phyloP scores from a whole-genome alignment of 176 grass and related monocot species.

The Rhynchospora breviuscula region DNA sequence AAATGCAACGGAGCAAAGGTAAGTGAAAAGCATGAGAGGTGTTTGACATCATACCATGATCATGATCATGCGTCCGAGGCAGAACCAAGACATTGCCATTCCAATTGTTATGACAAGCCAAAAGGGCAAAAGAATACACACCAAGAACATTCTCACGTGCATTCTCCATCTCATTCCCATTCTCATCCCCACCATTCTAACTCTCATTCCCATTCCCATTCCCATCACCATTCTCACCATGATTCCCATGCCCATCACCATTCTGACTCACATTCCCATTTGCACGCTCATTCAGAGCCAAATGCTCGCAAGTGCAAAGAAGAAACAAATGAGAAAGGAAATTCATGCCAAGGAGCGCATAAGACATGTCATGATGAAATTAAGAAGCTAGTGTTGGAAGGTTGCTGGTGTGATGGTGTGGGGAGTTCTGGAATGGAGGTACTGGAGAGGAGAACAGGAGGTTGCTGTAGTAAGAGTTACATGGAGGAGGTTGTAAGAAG shows the following conservation, averaged over 20 bases:
- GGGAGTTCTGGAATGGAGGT: slow-evolving; percentile 38
- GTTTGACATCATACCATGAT: slow-evolving; percentile 10
- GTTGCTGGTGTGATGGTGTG: slow-evolving; percentile 25
- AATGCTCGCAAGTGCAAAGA: background rate
- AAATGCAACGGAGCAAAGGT: slow-evolving; percentile 26
- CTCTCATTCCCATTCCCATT: background rate
- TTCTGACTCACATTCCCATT: background rate
- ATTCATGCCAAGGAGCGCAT: background rate
- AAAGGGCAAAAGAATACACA: background rate
- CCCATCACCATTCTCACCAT: background rate
- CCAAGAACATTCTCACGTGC: background rate
- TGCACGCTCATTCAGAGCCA: background rate
- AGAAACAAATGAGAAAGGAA: background rate
- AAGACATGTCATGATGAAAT: slow-evolving; percentile 4
- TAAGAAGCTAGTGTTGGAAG: background rate
- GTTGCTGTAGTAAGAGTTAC: slow-evolving; percentile 54
- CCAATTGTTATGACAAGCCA: slow-evolving; percentile 42
- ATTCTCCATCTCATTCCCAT: background rate
- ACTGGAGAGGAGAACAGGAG: slow-evolving; percentile 19
- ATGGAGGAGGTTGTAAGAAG: slow-evolving; percentile 36
- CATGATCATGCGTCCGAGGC: slow-evolving; percentile 28
- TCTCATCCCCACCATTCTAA: too few relatives aligned
- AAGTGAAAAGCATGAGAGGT: background rate
- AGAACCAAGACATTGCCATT: slow-evolving; percentile 6
- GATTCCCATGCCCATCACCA: slow-evolving; percentile 2